Conservation (phyloP, 306 rosid genomes). For the Morella rubra region DNA sequence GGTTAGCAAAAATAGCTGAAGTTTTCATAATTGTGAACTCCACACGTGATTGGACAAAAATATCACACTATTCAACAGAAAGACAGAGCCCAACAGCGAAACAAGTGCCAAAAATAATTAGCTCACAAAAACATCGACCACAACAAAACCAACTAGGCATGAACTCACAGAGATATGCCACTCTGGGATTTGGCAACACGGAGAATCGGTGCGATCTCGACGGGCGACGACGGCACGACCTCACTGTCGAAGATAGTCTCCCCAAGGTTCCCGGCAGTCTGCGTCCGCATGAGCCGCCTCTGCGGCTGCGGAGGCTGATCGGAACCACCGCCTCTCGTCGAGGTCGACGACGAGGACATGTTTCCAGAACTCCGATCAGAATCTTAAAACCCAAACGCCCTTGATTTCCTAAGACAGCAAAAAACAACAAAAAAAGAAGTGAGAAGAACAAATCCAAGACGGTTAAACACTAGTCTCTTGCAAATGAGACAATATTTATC, state of each 20-base stretch:
- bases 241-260: conserved; percentile 85
- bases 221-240: conserved; percentile 92
- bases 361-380: conserved; percentile 26
- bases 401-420: neutral
- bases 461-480: neutral
- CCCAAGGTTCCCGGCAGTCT: conserved; percentile 89
- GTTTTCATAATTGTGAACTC: neutral
- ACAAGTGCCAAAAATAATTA: neutral
- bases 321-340: conserved; percentile 58
- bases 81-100: neutral
- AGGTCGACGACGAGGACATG: conserved; percentile 40
- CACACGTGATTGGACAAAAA: neutral
- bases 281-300: conserved; percentile 84
- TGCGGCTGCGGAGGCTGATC: conserved; percentile 62
- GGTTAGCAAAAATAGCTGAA: neutral
- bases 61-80: neutral
- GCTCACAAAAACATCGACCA: neutral
- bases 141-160: neutral
- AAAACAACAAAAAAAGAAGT: neutral
- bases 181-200: conserved; percentile 98
- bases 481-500: too few species aligned
- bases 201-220: conserved; percentile 90
- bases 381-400: conserved; percentile 20
- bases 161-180: conserved; percentile 90
- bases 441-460: neutral